Base-by-base conservation (phyloP, 345 rosid species). In the Eucalyptus urophylla region DNA sequence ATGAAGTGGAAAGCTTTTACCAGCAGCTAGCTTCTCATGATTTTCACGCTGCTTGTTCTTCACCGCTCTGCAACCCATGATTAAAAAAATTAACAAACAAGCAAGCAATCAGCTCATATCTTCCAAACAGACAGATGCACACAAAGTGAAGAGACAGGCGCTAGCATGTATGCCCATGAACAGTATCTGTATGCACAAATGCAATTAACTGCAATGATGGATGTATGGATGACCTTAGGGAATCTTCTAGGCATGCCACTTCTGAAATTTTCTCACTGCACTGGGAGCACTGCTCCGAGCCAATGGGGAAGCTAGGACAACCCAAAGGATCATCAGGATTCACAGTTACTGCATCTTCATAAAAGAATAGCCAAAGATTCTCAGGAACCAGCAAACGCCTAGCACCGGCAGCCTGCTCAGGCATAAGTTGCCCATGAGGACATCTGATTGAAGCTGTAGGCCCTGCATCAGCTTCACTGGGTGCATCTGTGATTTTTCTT, bases 391-490 rank as follows among this genome's bases (percentile, higher is more conserved):
- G 90, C 92, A 95, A 72, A 87, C 98, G 95, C 94, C 94, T 98
- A 45, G 99, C 99, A 92, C 98, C 99, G 88, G 96, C 89, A 53
- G 98, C 97, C 91, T 95, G 95, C 93, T 98, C 99, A 86, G 99
- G 99, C 94, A 94, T 88, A 92, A 98, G 91, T 89, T 92, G 91
- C 89, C 96, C 98, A 92, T 97, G 99, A 88, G 92, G 93, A 90
- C 99, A 98, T 86, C 90, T 93, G 83, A 98, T 95, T 89, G 95
- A 92, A 92, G 50, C 92, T 76, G 99, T 95, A 88, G 99, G 98
- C 31, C 96, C 98, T 15, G 94, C 95, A 94, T 98, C 99, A 86
- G 96, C 97, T 93, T 97, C 99, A 92, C 92, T 92, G 58, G 99
- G 99, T 87, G 98, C 95, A 92, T 98, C 99, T 87, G 94, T 90